Base-by-base conservation (phyloP, 2,329 filamentous ascomycete genomes). In the Cladophialophora bantiana region DNA sequence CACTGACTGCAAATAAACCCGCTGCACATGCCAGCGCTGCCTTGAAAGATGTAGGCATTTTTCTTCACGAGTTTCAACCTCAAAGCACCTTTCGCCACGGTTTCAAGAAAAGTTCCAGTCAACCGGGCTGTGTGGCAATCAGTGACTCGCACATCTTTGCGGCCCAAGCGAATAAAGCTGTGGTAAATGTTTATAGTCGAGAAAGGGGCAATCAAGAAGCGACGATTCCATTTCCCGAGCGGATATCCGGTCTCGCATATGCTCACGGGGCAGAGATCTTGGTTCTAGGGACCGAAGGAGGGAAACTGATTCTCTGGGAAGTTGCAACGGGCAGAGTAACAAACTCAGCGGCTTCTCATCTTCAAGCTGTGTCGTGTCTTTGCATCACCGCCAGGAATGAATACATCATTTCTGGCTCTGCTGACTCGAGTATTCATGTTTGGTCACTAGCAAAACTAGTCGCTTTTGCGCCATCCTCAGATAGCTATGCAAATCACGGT, bases 81-180 rank as follows among this genome's bases (percentile, higher is more conserved):
- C 85, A 90, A 62, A 86, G 90, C 70, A 85, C 88, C n/a, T 87
- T 93, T 75, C 90, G 90, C 74, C 83, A 88, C 69, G 86, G 89
- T 56, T 94, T 95, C 85, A 98, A 97, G 84, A 98, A 97, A 82
- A 96, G 92, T 82, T 91, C 92, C 15, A 88, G 89, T n/a, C 85
- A 89, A 32, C 83, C 85, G 65, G 92, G 94, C 78, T 90, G 92
- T 73, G 82, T 99, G 63, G 94, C 93, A 35, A 85, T 94, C 73
- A 96, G 86, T 78, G 83, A 87, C 53, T 89, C 89, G 20, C 95
- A 99, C 77, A 85, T 98, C 55, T 99, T 97, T 77, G 90, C 94
- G 3, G 94, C 93, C 3, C 95, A 99, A 78, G 86, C 90, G 58
- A 93, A 94, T 71, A 98, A 97, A 79, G 92, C 93, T 0, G 91